These are phyloP conservation scores for Penicillium sp. DNA, from an alignment of 2,329 filamentous ascomycete species.

Conservation along the genomic window DNA sequence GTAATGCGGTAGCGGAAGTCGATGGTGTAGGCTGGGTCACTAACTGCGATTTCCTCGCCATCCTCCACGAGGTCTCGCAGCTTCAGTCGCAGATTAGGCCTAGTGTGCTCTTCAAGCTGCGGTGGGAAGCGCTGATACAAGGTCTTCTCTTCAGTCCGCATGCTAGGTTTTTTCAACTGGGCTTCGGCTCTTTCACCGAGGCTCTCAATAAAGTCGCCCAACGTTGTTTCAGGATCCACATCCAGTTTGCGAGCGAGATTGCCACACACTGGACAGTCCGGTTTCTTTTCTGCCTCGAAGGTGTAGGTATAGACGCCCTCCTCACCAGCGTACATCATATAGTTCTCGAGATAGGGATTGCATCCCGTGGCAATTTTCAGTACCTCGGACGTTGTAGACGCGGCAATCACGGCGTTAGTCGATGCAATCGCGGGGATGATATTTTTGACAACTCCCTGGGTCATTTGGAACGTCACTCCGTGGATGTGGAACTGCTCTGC, in stretches of 20 bases:
- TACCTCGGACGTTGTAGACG: conserved; percentile 92
- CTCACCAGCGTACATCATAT: conserved; percentile 99
- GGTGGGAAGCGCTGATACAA: conserved; percentile 85
- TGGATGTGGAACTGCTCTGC: conserved; percentile 83
- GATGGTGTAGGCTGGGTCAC: conserved; percentile 80
- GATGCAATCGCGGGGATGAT: conserved; percentile 98
- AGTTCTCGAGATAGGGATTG: conserved; percentile 81
- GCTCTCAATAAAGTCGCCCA: conserved; percentile 79
- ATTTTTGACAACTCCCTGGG: conserved; percentile 97
- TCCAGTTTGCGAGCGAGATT: conserved; percentile 69
- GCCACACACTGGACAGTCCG: conserved; percentile 91
- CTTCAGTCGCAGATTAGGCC: conserved; percentile 73
- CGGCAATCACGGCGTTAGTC: conserved; percentile 94
- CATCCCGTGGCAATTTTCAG: conserved; percentile 84
- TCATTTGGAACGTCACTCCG: conserved; percentile 91
- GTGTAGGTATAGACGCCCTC: conserved; percentile 96
- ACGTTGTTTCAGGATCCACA: conserved; percentile 63
- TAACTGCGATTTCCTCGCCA: conserved; percentile 85
- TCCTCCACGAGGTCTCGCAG: conserved; percentile 69
- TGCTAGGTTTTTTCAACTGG: conserved; percentile 87
- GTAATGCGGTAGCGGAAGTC: conserved; percentile 58
- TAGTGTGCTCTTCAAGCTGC: conserved; percentile 75
- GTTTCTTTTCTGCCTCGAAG: conserved; percentile 88
- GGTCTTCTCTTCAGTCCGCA: conserved; percentile 73
- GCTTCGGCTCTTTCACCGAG: conserved; percentile 78